Evolutionary conservation across 257 asterid genomes (phyloP).

Genomic region (Knoxia roxburghii): DNA sequence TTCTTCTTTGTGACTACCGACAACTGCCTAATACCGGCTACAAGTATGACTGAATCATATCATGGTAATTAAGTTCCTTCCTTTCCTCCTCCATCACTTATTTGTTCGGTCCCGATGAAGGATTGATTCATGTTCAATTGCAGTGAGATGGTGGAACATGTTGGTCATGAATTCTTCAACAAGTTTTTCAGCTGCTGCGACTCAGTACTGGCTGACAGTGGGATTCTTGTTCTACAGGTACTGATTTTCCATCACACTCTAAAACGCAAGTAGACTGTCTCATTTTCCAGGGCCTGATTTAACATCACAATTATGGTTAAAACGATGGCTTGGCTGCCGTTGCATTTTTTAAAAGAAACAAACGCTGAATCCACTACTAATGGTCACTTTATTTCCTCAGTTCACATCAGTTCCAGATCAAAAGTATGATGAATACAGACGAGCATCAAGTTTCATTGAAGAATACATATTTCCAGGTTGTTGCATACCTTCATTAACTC

Average conservation of each 20-base stretch:
- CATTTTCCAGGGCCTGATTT: not conserved
- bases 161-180: slow-evolving; percentile 81
- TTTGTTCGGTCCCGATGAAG: too few species aligned
- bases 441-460: slow-evolving; percentile 72
- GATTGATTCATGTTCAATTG: slow-evolving; percentile 11
- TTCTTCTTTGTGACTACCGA: slow-evolving; percentile 75
- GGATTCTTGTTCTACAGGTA: slow-evolving; percentile 85
- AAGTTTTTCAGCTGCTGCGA: slow-evolving; percentile 68
- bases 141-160: slow-evolving; percentile 98
- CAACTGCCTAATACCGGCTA: slow-evolving; percentile 49
- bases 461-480: slow-evolving; percentile 92
- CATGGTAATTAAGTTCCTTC: slow-evolving; percentile 42
- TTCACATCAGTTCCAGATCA: slow-evolving; percentile 69
- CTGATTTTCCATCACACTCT: not conserved
- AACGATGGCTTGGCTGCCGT: too few species aligned
- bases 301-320: too few species aligned
- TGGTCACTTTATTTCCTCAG: slow-evolving; percentile 23
- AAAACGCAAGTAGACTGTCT: too few species aligned
- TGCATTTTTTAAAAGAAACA: too few species aligned
- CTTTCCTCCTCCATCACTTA: too few species aligned
- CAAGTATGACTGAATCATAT: slow-evolving; percentile 75
- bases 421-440: slow-evolving; percentile 69
- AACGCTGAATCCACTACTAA: not conserved
- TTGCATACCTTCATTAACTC: slow-evolving; percentile 65
- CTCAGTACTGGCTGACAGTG: slow-evolving; percentile 55